Conservation (phyloP, 805 yeast species). For the Scheffersomyces ergatensis region DNA sequence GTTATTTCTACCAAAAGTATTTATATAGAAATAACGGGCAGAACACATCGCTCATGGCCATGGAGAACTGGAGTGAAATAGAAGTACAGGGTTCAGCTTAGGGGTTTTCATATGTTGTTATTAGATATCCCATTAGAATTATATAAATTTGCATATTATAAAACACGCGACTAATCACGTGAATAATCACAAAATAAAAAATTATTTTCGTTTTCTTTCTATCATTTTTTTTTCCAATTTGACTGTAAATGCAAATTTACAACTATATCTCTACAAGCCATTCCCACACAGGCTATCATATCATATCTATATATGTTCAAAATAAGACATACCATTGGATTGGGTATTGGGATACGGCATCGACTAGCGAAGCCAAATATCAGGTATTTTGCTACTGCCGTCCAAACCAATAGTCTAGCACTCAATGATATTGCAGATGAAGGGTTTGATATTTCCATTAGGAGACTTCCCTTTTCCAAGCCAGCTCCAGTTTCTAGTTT, state of each 20-base stretch:
- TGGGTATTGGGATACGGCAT: background rate
- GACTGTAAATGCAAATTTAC: too few relatives aligned
- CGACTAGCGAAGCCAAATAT: background rate
- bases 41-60: slow-evolving; percentile 16
- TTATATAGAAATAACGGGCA: slow-evolving; percentile 23
- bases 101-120: too few relatives aligned
- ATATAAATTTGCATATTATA: too few relatives aligned
- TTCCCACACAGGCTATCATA: too few relatives aligned
- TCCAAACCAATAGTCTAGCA: background rate
- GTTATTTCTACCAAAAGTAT: slow-evolving; percentile 62
- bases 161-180: too few relatives aligned
- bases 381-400: background rate
- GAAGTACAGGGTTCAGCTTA: too few relatives aligned
- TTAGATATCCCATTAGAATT: too few relatives aligned
- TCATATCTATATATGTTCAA: too few relatives aligned
- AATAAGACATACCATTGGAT: background rate
- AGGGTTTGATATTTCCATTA: slow-evolving; percentile 4
- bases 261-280: too few relatives aligned
- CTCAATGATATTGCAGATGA: background rate
- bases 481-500: background rate
- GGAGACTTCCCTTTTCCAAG: slow-evolving; percentile 13
- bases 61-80: slow-evolving; percentile 17
- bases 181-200: too few relatives aligned
- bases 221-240: too few relatives aligned
- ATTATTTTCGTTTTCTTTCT: too few relatives aligned